Percentiles rank a stretch among this genome's conserved stretches.
phyloP scores from a whole-genome alignment of 345 rosid genomes.

The Linum tenue region DNA sequence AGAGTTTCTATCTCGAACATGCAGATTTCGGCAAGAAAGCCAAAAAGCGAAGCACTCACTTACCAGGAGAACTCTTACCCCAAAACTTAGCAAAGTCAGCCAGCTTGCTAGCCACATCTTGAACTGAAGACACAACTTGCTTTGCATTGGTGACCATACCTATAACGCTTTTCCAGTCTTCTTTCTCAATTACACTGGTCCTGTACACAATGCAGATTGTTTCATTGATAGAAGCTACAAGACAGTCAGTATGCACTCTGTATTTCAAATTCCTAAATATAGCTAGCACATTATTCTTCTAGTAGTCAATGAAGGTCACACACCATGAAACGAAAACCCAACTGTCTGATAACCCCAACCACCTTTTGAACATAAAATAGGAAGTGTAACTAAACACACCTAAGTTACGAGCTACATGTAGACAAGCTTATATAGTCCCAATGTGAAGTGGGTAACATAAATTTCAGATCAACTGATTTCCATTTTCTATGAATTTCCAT shows the following conservation, averaged over 20 bases:
- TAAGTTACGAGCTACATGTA: background rate
- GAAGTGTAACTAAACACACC: background rate
- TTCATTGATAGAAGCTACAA: background rate
- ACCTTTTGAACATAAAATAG: too few relatives aligned
- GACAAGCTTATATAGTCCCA: background rate
- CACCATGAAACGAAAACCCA: too few relatives aligned
- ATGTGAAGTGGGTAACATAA: background rate
- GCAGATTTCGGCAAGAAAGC: background rate
- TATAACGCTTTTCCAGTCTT: conserved; percentile 67
- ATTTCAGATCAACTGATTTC: background rate
- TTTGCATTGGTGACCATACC: conserved; percentile 76
- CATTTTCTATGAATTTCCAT: background rate
- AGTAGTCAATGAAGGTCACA: too few relatives aligned
- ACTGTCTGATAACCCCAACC: too few relatives aligned
- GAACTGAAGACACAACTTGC: conserved; percentile 70
- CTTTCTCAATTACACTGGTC: conserved; percentile 74
- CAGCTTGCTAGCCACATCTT: conserved; percentile 79
- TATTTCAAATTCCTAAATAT: background rate
- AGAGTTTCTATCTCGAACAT: background rate
- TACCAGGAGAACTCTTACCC: conserved; percentile 41
- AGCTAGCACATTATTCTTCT: background rate
- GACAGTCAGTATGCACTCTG: background rate
- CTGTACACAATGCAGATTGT: conserved; percentile 24
- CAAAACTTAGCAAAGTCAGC: conserved; percentile 69
- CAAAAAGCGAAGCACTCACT: conserved; percentile 7